Base-by-base conservation (phyloP, 495 filamentous ascomycete genomes). In the Neurospora sp. region DNA sequence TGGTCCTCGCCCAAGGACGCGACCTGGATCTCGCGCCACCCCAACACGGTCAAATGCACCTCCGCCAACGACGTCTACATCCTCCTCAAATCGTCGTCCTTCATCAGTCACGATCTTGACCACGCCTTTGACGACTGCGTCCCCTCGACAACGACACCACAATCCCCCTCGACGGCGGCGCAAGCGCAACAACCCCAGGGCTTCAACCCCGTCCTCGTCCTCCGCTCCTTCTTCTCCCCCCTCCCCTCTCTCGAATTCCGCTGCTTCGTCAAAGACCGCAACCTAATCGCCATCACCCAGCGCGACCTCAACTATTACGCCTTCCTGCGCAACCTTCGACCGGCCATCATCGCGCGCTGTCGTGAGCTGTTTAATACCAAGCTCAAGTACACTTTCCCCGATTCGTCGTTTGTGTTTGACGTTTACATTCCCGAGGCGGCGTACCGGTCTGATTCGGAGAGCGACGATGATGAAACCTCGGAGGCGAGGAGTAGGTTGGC, bases 1-100 rank as follows among this genome's bases (percentile, higher is more conserved):
- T 99, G 96, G 96, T 97, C 94, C 38, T 89, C 92, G 5, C 96
- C 96, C 0, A 98, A 98, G 81, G 96, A 99, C 79, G 96, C 96
- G 10, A 92, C 92, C n/a, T 98, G 93, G 90, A 98, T 99, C 83
- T 88, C 88, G 17, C 90, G 93, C 1, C 86, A 85, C 77, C 93
- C 92, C 37, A 98, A 98, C 77, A 94, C 91, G 42, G 89, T 96
- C 77, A 93, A 97, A 80, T 99, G 96, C 82, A 88, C 88, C 1
- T 89, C 88, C 2, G 87, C 96, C 0, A 94, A 94, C 76, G 96
- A 99, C 77, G 88, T 99, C 43, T 99, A 98, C 78, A 85, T 98
- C 15, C 85, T 99, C 3, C 86, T 99, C 3, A 98, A 99, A 79
- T 92, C 90, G 77, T 96, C 92, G 4, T 92, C 94, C 76, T 99